Evolutionary conservation across 495 filamentous ascomycete genomes (phyloP), one percentile per base, ranked within the genome.

Genomic region (Bacidia rubella): DNA sequence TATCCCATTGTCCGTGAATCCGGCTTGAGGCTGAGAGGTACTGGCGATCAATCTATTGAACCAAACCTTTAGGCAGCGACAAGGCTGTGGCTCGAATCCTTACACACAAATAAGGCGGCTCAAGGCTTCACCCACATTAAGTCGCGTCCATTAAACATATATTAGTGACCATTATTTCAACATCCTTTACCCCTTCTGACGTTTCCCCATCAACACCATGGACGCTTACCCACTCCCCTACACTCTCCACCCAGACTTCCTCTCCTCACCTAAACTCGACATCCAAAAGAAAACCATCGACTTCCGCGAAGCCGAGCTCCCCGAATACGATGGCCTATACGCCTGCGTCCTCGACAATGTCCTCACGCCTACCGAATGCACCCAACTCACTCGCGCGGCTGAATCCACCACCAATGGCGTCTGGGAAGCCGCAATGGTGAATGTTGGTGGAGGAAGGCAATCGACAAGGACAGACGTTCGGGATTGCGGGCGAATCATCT

Each of bases 401-500:
- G 80, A 85, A 62, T 56, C 68, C 25, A 61, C 62, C 15, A 65
- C 63, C 32, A 52, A 41, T 66, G 72, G 72, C 59, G 63, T 50
- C 58, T 87, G 83, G 83, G 64, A 70, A 23, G 71, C 74, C 5
- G 83, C 83, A 4, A 74, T 84, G 69, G 74, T 92, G 55, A 89
- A 89, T 60, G 62, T 78, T 45, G 85, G 85, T 22, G 61, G 61
- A 26, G 82, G 83, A 12, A 69, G 58, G 38, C 76, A 90, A 69
- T 62, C 70, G 32, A 57, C 81, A 35, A 67, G 67, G 0, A 67
- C 72, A 9, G 70, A 78, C 25, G 74, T 73, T 23, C 74, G 87
- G 26, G 83, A 86, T 53, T 81, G 82, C 60, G 80, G 82, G 15
- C 76, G 87, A 1, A 86, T 90, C 52, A 82, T 93, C 56, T 83